A percentile compares a stretch with the other conserved stretches of the same genome.
These are phyloP conservation scores for Gryganskiella cystojenkinii DNA, from an alignment of 192 early-diverging fungal genomes.

Conservation along the genomic window DNA sequence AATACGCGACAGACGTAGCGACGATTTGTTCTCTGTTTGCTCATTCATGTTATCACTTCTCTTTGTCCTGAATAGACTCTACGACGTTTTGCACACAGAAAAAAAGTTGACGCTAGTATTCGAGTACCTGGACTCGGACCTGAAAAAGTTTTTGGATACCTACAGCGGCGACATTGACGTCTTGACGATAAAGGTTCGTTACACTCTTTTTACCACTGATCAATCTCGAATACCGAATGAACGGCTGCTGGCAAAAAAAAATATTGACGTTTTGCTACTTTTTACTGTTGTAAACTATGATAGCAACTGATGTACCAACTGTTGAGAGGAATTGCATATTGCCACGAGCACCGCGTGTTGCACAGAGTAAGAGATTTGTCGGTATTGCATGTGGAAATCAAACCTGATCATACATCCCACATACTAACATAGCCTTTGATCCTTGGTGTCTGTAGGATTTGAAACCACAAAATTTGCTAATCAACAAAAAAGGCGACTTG, in stretches of 20 bases:
- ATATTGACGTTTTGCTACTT: neutral
- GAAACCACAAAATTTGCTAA: constrained; percentile 93
- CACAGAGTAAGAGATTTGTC: constrained; percentile 75
- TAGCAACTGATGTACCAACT: constrained; percentile 98
- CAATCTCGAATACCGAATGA: neutral
- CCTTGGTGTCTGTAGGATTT: constrained; percentile 64
- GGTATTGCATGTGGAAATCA: neutral
- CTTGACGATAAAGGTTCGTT: constrained; percentile 82
- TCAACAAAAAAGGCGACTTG: constrained; percentile 88
- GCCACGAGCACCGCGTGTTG: constrained; percentile 95
- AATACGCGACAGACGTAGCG: neutral
- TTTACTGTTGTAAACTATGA: neutral
- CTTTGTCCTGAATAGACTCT: constrained; percentile 66
- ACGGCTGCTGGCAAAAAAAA: too few relatives aligned
- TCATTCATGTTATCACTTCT: too few relatives aligned
- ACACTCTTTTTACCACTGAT: neutral
- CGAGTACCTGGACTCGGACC: constrained; percentile 98
- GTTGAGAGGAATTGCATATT: constrained; percentile 94
- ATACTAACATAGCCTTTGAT: neutral
- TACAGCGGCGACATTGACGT: constrained; percentile 85
- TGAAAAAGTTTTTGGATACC: constrained; percentile 98
- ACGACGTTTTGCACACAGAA: constrained; percentile 98
- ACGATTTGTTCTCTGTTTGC: too few relatives aligned
- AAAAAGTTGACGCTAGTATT: constrained; percentile 98
- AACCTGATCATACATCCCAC: neutral